A percentile compares a stretch with the other conserved stretches of the same genome.
Conservation (phyloP, 768 basidiomycete species). For the Mycena capillaripes region DNA sequence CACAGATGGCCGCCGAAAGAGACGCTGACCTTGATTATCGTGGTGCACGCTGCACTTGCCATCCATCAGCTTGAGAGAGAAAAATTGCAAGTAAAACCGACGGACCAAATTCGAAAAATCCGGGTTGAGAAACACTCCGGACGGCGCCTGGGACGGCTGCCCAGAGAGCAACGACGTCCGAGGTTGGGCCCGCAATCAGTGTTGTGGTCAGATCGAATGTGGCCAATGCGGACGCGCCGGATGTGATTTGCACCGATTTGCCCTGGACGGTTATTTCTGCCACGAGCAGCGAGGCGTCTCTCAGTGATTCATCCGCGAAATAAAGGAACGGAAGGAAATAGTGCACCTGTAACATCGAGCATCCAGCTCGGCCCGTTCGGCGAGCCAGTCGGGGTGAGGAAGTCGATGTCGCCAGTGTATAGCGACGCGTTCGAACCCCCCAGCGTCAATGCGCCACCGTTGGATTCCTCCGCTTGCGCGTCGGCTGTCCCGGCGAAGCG, state of each 20-base stretch:
- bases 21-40: not conserved
- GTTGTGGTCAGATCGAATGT: not conserved
- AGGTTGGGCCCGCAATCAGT: not conserved
- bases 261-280: not conserved
- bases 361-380: not conserved
- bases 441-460: slow-evolving; percentile 6
- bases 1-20: slow-evolving; percentile 5
- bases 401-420: not conserved
- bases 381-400: not conserved
- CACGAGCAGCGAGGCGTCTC: not conserved
- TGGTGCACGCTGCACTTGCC: not conserved
- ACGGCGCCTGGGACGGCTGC: not conserved
- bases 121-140: not conserved
- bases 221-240: not conserved
- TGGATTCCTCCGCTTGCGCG: not conserved
- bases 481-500: not conserved
- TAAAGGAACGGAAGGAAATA: not conserved
- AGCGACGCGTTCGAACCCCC: slow-evolving; percentile 13
- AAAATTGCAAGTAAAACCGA: not conserved
- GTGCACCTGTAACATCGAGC: not conserved
- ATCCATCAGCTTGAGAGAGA: not conserved
- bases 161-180: not conserved
- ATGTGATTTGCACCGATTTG: not conserved
- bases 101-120: not conserved
- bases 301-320: not conserved